Conservation (phyloP, 148 eudicot genomes). For the Rhododendron molle region DNA sequence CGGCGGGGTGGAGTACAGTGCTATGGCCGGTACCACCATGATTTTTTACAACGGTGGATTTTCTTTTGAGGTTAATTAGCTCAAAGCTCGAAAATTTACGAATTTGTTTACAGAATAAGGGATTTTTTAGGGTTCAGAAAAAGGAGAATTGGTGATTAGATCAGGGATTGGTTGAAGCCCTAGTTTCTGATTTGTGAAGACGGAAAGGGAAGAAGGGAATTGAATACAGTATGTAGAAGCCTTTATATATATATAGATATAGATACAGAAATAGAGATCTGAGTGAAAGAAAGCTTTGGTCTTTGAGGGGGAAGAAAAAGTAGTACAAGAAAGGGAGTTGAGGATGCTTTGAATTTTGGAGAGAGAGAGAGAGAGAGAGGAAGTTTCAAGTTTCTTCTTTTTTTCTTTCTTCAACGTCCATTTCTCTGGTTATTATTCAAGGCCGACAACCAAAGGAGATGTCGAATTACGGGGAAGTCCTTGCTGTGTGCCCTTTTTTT, state of each 20-base stretch:
- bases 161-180: neutral
- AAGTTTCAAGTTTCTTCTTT: slow-evolving; percentile 4
- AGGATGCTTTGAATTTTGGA: slow-evolving; percentile 5
- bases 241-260: no score
- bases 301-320: neutral
- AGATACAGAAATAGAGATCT: no score
- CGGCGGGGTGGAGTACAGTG: slow-evolving; percentile 72
- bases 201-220: neutral
- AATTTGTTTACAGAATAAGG: neutral
- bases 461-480: neutral
- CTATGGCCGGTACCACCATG: slow-evolving; percentile 88
- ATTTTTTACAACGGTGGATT: neutral
- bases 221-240: neutral
- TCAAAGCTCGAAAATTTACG: no score
- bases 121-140: no score
- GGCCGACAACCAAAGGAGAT: neutral
- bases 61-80: neutral
- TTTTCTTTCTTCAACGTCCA: neutral
- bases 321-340: neutral
- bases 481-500: neutral
- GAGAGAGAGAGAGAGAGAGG: neutral
- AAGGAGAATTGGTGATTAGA: neutral
- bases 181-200: neutral
- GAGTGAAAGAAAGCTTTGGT: neutral
- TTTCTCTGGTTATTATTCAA: neutral